Evolutionary conservation across 257 asterid genomes (phyloP).

Genomic region (Solanum arcanum): DNA sequence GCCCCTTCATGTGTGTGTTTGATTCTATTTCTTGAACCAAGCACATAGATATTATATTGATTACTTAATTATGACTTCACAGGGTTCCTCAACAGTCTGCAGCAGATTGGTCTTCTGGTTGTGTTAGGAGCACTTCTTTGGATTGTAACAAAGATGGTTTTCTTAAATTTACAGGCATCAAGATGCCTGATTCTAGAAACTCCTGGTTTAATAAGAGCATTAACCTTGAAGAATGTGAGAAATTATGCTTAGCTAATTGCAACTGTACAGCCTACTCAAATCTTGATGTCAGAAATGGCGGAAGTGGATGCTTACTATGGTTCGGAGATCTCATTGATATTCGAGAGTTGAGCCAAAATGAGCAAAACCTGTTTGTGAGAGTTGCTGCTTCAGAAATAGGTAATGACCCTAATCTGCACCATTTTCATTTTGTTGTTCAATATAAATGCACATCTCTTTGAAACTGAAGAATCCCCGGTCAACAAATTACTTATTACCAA

Average conservation of each 20-base stretch:
- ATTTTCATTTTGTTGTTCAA: background rate
- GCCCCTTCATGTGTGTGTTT: background rate
- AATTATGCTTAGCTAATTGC: background rate
- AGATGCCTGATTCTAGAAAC: constrained; percentile 12
- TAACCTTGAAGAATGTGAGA: constrained; percentile 16
- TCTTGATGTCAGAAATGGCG: constrained; percentile 2
- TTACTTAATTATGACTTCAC: background rate
- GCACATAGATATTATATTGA: background rate
- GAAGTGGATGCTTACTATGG: constrained; percentile 26
- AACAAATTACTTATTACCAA: background rate
- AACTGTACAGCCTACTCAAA: constrained; percentile 7
- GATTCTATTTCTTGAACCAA: background rate
- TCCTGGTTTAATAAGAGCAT: constrained; percentile 5
- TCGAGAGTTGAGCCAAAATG: background rate
- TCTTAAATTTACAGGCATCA: constrained; percentile 3
- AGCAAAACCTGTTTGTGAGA: constrained; percentile 1
- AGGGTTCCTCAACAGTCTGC: constrained; percentile 3
- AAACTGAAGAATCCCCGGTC: background rate
- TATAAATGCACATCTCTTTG: background rate
- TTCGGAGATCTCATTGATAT: constrained; percentile 8
- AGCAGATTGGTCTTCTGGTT: constrained; percentile 18
- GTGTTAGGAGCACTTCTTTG: constrained; percentile 10
- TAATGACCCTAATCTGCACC: background rate
- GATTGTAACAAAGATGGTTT: constrained; percentile 16
- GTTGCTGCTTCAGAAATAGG: constrained; percentile 1